Percentiles rank a stretch among this genome's conserved stretches.
Evolutionary conservation across 352 stramenopile genomes (phyloP).

Genomic region (Pythium apleroticum): DNA sequence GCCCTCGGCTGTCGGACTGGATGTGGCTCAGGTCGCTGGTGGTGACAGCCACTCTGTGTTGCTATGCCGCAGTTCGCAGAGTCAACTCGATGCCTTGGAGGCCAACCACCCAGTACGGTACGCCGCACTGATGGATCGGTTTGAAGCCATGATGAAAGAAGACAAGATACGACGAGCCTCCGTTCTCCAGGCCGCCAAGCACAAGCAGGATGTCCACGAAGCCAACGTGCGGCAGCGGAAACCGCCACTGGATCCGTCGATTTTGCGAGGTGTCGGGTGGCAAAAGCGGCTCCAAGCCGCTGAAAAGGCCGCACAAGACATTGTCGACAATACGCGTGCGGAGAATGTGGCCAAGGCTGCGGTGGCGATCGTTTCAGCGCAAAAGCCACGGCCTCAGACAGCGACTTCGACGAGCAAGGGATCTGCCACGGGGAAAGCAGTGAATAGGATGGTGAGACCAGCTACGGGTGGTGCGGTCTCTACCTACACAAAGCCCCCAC

Average conservation of each 20-base stretch:
- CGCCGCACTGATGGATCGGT: conserved; percentile 37
- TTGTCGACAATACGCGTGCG: neutral
- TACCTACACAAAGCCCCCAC: neutral
- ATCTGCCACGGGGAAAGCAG: neutral
- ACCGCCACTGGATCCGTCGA: conserved; percentile 33
- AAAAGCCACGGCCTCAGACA: conserved; percentile 6
- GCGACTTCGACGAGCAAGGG: neutral
- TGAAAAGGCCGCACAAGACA: neutral
- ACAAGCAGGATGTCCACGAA: conserved; percentile 31
- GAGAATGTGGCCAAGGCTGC: neutral
- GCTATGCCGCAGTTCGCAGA: conserved; percentile 38
- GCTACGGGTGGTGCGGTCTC: conserved; percentile 1
- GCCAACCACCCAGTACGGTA: conserved; percentile 47
- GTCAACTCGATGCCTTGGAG: conserved; percentile 48
- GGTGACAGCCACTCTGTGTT: conserved; percentile 56
- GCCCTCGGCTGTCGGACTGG: conserved; percentile 50
- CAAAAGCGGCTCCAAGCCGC: conserved; percentile 22
- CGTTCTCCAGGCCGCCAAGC: conserved; percentile 36
- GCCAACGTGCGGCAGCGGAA: conserved; percentile 34
- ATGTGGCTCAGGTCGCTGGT: conserved; percentile 49
- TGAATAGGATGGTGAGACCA: neutral
- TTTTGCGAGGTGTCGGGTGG: conserved; percentile 29
- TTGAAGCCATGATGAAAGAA: conserved; percentile 40
- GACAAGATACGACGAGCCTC: conserved; percentile 33
- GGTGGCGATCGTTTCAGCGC: neutral